Percentiles rank a stretch among this genome's conserved stretches.
These are phyloP conservation scores for Epichloe typhina DNA, from an alignment of 2,329 filamentous ascomycete species.

Conservation along the genomic window DNA sequence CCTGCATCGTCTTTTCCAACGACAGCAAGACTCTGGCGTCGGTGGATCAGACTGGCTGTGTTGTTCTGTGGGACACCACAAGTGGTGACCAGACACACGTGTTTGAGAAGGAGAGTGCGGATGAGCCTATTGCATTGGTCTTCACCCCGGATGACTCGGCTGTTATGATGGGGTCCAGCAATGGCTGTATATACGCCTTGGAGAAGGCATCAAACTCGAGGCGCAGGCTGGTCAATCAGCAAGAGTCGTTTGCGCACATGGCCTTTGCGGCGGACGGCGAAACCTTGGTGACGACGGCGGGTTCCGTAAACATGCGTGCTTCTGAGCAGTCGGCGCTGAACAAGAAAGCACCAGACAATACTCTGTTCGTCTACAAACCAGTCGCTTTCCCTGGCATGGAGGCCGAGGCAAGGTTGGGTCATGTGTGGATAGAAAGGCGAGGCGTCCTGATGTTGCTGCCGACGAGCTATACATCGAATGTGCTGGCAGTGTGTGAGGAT, in stretches of 20 bases:
- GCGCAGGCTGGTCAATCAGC: conserved; percentile 6
- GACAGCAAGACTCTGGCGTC: conserved; percentile 9
- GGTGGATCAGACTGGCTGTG: conserved; percentile 4
- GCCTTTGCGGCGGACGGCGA: conserved; percentile 2
- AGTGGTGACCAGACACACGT: conserved; percentile 3
- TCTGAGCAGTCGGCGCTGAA: conserved; percentile 1
- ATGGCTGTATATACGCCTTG: conserved; percentile 5
- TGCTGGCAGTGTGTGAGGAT: conserved; percentile 6
- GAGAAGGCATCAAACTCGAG: conserved; percentile 1
- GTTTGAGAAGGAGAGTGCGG: conserved; percentile 1
- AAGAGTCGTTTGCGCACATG: conserved; percentile 6
- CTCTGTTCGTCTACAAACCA: conserved; percentile 7
- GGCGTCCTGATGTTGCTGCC: conserved; percentile 6
- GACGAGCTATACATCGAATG: conserved; percentile 3
- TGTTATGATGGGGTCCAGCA: conserved; percentile 4
- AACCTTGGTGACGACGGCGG: conserved; percentile 5
- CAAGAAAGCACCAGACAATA: conserved; percentile 3
- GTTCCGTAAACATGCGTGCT: conserved; percentile 2
- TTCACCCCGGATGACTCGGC: conserved; percentile 4
- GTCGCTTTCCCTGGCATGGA: conserved; percentile 7
- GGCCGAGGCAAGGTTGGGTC: conserved; percentile 4
- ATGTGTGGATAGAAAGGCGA: conserved; percentile 6
- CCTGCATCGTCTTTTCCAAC: conserved; percentile 9
- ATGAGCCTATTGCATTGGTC: conserved; percentile 2
- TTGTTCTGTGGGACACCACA: conserved; percentile 9